Percentiles rank a stretch among this genome's conserved stretches.
phyloP scores from a whole-genome alignment of 2,329 filamentous ascomycete genomes.

The Cladophialophora psammophila region DNA sequence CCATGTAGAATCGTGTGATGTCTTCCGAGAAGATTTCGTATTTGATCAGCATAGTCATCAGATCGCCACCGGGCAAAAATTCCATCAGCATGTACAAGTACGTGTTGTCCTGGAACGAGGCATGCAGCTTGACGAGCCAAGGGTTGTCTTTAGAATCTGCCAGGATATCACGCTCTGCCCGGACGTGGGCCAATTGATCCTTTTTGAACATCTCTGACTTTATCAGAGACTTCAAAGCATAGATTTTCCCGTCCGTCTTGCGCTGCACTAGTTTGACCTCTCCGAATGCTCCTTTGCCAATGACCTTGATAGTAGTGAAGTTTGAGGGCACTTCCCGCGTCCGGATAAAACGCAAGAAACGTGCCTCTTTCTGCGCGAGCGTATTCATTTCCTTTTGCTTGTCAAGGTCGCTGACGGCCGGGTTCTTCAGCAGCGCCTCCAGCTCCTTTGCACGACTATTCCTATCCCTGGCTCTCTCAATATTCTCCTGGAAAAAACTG shows the following conservation, averaged over 20 bases:
- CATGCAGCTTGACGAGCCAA: slow-evolving; percentile 98
- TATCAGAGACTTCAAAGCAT: slow-evolving; percentile 96
- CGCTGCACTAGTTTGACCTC: slow-evolving; percentile 98
- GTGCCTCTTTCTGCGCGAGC: slow-evolving; percentile 85
- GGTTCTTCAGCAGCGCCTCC: slow-evolving; percentile 82
- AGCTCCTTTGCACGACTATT: slow-evolving; percentile 96
- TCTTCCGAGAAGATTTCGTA: slow-evolving; percentile 99
- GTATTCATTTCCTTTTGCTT: slow-evolving; percentile 86
- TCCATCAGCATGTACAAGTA: slow-evolving; percentile 99
- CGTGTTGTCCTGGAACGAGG: slow-evolving; percentile 94
- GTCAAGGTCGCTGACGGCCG: slow-evolving; percentile 74
- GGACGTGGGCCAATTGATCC: slow-evolving; percentile 95
- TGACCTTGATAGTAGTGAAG: slow-evolving; percentile 96
- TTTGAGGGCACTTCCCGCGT: slow-evolving; percentile 94
- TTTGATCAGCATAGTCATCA: slow-evolving; percentile 99
- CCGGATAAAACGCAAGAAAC: slow-evolving; percentile 90
- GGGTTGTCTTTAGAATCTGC: slow-evolving; percentile 96
- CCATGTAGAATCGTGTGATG: slow-evolving; percentile 99
- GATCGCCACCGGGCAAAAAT: slow-evolving; percentile 94
- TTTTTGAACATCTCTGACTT: slow-evolving; percentile 99
- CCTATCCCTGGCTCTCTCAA: slow-evolving; percentile 91
- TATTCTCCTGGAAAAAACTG: slow-evolving; percentile 97
- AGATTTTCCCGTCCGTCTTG: slow-evolving; percentile 95
- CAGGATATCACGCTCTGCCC: slow-evolving; percentile 95
- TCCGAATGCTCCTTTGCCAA: slow-evolving; percentile 97